Percentiles rank a stretch among this genome's conserved stretches.
Conservation (phyloP, 2,329 filamentous ascomycete species). For the Monilinia vaccinii-corymbosi region DNA sequence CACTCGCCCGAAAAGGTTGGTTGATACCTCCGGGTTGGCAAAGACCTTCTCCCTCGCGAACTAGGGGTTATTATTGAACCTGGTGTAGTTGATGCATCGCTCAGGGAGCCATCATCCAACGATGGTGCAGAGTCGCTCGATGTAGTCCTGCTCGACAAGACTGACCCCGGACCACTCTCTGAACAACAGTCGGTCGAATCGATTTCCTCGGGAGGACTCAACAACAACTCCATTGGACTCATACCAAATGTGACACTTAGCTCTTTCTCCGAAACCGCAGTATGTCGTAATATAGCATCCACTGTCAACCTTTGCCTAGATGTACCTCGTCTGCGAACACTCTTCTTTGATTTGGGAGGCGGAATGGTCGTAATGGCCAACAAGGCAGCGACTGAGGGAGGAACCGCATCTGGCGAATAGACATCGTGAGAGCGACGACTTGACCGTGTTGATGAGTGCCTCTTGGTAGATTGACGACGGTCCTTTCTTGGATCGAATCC, state of each 20-base stretch:
- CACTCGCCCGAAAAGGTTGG: conserved; percentile 45
- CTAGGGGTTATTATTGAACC: conserved; percentile 24
- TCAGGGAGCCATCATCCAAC: conserved; percentile 42
- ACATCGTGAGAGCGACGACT: conserved; percentile 33
- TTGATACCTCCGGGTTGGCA: conserved; percentile 41
- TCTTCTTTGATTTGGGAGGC: conserved; percentile 31
- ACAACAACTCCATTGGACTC: conserved; percentile 48
- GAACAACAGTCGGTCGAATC: conserved; percentile 40
- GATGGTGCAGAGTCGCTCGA: conserved; percentile 56
- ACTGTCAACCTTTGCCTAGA: conserved; percentile 39
- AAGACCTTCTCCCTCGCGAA: conserved; percentile 33
- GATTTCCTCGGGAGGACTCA: conserved; percentile 51
- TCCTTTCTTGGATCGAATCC: conserved; percentile 17
- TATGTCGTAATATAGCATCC: conserved; percentile 45
- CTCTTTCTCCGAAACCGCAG: conserved; percentile 43
- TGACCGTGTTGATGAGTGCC: conserved; percentile 9
- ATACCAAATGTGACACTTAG: conserved; percentile 44
- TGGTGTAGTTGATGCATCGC: conserved; percentile 25
- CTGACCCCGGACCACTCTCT: conserved; percentile 44
- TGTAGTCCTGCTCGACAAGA: conserved; percentile 44
- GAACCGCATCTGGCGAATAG: conserved; percentile 45
- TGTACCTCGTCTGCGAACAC: conserved; percentile 13
- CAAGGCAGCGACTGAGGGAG: conserved; percentile 51
- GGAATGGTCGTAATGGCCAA: conserved; percentile 54
- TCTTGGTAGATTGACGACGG: conserved; percentile 16